These are phyloP conservation scores for Ophiocordyceps camponoti-rufipedis DNA, from an alignment of 2,329 filamentous ascomycete species.

Conservation along the genomic window DNA sequence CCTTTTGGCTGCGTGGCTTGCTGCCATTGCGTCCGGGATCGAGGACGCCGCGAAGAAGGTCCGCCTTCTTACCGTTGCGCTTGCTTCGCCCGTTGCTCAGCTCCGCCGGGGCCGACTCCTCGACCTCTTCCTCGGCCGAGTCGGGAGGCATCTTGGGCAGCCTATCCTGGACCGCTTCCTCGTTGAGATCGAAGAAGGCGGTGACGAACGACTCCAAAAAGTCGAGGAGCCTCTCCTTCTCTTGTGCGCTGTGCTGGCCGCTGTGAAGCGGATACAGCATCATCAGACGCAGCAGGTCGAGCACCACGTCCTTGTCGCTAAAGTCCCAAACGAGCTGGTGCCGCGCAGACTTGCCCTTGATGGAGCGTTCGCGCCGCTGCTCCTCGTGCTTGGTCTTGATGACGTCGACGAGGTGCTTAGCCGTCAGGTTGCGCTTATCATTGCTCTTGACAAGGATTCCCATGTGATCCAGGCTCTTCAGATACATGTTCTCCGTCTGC, in stretches of 20 bases:
- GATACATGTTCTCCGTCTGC: slow-evolving; percentile 87
- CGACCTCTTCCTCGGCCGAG: slow-evolving; percentile 60
- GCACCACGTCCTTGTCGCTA: slow-evolving; percentile 47
- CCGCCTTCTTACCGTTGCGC: slow-evolving; percentile 58
- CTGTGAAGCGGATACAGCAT: slow-evolving; percentile 48
- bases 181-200: slow-evolving; percentile 57
- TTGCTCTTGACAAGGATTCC: slow-evolving; percentile 73
- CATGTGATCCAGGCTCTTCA: slow-evolving; percentile 93
- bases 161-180: slow-evolving; percentile 48
- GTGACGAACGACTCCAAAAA: slow-evolving; percentile 65
- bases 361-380: slow-evolving; percentile 53
- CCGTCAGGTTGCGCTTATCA: slow-evolving; percentile 82
- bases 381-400: slow-evolving; percentile 90
- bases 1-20: slow-evolving; percentile 53
- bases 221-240: slow-evolving; percentile 55
- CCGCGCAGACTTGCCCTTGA: slow-evolving; percentile 40
- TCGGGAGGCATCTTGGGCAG: slow-evolving; percentile 52
- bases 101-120: slow-evolving; percentile 54
- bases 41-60: slow-evolving; percentile 71
- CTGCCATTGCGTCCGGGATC: slow-evolving; percentile 59
- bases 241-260: slow-evolving; percentile 50
- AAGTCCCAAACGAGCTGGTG: slow-evolving; percentile 66
- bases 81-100: slow-evolving; percentile 49
- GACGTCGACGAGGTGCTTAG: slow-evolving; percentile 76
- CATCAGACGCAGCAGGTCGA: slow-evolving; percentile 43